These are phyloP conservation scores for Puccinia triticina DNA, from an alignment of 1,284 basidiomycete species.

Conservation along the genomic window DNA sequence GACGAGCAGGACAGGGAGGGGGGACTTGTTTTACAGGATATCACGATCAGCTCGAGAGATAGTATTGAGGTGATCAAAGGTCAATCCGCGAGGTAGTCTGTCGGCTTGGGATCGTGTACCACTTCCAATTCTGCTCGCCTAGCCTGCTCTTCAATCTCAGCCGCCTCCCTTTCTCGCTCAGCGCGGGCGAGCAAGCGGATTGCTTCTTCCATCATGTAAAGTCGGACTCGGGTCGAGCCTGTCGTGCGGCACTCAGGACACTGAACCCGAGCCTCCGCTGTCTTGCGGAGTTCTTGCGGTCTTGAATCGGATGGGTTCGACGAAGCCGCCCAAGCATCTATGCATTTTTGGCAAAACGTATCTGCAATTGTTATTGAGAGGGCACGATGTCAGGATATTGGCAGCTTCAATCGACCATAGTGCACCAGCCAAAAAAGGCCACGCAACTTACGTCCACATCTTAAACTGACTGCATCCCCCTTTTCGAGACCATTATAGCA, in stretches of 20 bases:
- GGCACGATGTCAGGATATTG: background rate
- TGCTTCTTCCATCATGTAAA: constrained; percentile 51
- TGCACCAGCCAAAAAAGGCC: background rate
- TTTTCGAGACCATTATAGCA: constrained; percentile 39
- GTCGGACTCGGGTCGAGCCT: constrained; percentile 31
- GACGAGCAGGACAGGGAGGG: no score
- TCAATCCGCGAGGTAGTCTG: constrained; percentile 34
- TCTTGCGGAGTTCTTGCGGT: background rate
- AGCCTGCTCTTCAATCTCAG: constrained; percentile 6
- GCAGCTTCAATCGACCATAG: background rate
- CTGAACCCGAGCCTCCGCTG: background rate
- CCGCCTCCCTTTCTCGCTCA: constrained; percentile 27
- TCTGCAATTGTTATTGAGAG: constrained; percentile 10
- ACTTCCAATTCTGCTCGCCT: constrained; percentile 32
- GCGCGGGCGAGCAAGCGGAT: constrained; percentile 42
- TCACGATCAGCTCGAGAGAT: no score
- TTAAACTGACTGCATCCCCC: constrained; percentile 41
- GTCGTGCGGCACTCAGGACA: constrained; percentile 44
- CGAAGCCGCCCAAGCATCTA: constrained; percentile 36
- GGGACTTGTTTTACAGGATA: no score
- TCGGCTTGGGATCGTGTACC: constrained; percentile 9
- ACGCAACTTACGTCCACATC: constrained; percentile 46
- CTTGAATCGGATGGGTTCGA: background rate
- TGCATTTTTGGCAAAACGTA: constrained; percentile 49
- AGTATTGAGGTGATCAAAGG: background rate